Percentiles rank a stretch among this genome's conserved stretches.
phyloP scores from a whole-genome alignment of 768 basidiomycete genomes.

The Neoboletus magnificus region DNA sequence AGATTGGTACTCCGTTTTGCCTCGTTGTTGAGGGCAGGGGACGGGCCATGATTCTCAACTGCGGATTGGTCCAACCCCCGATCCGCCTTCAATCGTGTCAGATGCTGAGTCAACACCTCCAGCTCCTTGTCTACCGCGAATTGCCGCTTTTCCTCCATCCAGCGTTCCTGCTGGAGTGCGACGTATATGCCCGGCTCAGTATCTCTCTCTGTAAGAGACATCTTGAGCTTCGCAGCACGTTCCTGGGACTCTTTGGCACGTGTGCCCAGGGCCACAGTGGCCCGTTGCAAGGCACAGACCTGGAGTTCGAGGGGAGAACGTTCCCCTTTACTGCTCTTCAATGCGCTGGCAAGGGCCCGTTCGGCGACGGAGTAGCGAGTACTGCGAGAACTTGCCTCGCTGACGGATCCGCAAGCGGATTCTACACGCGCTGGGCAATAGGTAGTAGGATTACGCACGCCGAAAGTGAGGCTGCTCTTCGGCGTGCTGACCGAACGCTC shows the following conservation, averaged over 20 bases:
- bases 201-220: constrained; percentile 36
- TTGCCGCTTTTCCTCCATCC: constrained; percentile 49
- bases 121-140: constrained; percentile 36
- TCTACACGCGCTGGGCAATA: constrained; percentile 3
- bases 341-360: constrained; percentile 37
- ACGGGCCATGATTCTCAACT: constrained; percentile 14
- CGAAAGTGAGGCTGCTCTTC: constrained; percentile 14
- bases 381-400: constrained; percentile 29
- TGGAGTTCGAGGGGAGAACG: constrained; percentile 43
- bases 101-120: constrained; percentile 34
- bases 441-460: constrained; percentile 15
- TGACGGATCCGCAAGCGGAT: constrained; percentile 28
- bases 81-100: constrained; percentile 32
- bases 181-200: constrained; percentile 37
- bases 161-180: constrained; percentile 44
- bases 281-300: constrained; percentile 44
- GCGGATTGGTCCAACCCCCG: constrained; percentile 12
- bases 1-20: constrained; percentile 37
- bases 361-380: constrained; percentile 47
- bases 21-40: constrained; percentile 22
- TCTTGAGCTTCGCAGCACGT: constrained; percentile 39
- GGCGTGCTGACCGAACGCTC: constrained; percentile 21
- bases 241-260: constrained; percentile 46
- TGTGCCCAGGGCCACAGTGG: constrained; percentile 40
- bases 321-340: constrained; percentile 34